Evolutionary conservation across 306 rosid genomes (phyloP), one percentile per base, ranked within the genome.

Genomic region (Begonia loranthoides): DNA sequence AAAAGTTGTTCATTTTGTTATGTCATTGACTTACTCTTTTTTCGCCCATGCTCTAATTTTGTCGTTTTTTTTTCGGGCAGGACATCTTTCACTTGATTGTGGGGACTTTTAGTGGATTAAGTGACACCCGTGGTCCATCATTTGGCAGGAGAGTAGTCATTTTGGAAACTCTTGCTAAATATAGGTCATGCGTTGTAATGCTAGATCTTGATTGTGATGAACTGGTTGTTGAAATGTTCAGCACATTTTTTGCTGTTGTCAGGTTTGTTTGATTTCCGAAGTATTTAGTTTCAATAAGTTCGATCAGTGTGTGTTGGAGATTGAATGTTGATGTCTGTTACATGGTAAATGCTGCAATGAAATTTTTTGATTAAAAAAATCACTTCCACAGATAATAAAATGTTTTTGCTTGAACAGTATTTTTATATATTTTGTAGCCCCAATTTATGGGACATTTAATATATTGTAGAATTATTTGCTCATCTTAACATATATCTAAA

Each of bases 151-250:
- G 96, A 79, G 93, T 92, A 69, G 80, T 75, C 62, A 92, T 92
- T 68, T 70, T 92, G 87, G 99, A 92, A 87, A 92, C 99, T 57
- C 82, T 92, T 50, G 96, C 99, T 44, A 86, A 73, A 55, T 92
- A 92, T 75, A 92, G 99, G 77, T 92, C 99, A 9, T 92, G 99
- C 49, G 99, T 92, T 60, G 99, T 92, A 60, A 92, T 92, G 96
- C 67, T 92, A 75, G 99, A 92, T 70, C 99, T 92, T 51, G 99
- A 92, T 75, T 92, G 99, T 64, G 79, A 87, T 66, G 94, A 80
- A 66, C 70, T 92, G 73, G 99, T 92, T 63, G 75, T 75, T 65
- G 94, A 83, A 64, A 92, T 92, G 92, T 83, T 92, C 84, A 70
- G 72, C 71, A 80, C 84, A 41, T 92, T 92, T 76, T 66, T 92